Evolutionary conservation across 148 eudicot species (phyloP).

Genomic region (Rhododendron mucronatum): DNA sequence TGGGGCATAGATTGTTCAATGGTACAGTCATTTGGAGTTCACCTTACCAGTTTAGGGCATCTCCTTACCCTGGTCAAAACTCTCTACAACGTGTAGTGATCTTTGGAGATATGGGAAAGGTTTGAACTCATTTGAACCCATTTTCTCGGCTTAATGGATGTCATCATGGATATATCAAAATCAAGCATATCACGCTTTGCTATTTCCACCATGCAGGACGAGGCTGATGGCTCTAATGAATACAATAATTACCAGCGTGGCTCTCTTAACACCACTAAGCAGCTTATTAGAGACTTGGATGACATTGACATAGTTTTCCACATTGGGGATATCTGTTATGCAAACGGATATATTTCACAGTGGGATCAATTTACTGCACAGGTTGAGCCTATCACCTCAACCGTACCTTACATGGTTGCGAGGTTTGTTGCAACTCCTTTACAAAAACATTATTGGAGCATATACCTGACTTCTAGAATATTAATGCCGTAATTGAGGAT

Average conservation of each 20-base stretch:
- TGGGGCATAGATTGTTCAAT: constrained; percentile 57
- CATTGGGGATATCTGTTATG: constrained; percentile 77
- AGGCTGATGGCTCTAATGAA: constrained; percentile 78
- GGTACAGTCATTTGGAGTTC: constrained; percentile 57
- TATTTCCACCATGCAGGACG: constrained; percentile 39
- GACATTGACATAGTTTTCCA: constrained; percentile 71
- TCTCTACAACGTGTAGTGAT: constrained; percentile 64
- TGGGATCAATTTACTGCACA: constrained; percentile 92
- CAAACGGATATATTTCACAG: constrained; percentile 81
- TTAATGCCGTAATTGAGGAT: not conserved
- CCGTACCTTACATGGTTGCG: constrained; percentile 75
- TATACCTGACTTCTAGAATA: not conserved
- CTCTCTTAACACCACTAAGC: constrained; percentile 72
- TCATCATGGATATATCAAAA: not conserved
- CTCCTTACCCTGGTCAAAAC: constrained; percentile 82
- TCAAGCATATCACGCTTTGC: not conserved
- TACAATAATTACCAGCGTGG: constrained; percentile 59
- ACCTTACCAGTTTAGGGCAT: constrained; percentile 53
- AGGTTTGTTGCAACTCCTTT: constrained; percentile 32
- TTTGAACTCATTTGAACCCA: constrained; percentile 14
- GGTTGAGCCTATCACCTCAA: constrained; percentile 70
- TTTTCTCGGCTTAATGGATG: not conserved
- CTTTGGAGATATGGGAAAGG: constrained; percentile 95
- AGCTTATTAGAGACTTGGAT: constrained; percentile 50
- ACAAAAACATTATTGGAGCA: not conserved